Base-by-base conservation (phyloP, 1,139 yeast species). In the Taiozyma sp. region DNA sequence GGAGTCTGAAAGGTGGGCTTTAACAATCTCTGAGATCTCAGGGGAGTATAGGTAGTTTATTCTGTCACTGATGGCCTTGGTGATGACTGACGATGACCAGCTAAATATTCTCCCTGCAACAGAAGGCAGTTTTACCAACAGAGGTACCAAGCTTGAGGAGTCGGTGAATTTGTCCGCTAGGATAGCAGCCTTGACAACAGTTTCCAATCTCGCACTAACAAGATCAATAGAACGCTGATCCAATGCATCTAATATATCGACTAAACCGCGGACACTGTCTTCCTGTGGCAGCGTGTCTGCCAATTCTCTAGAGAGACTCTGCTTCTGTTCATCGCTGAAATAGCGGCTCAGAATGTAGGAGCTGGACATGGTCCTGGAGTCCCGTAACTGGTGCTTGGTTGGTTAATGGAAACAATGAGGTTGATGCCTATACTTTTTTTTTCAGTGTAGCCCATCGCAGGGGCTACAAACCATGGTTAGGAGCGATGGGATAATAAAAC, bases 211-310 rank as follows among this genome's bases (percentile, higher is more conserved):
- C 11, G 42, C 48, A 19, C 53, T 50, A 14, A 57, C 46, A 6
- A 22, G 29, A 4, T 37, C 35, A 14, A 45, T 13, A 4, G 50
- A 44, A 2, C 44, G 48, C 7, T 40, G 34, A 16, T 49, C 52
- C 13, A 57, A 40, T 2, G 46, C 43, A 3, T 48, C 52, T 6
- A 59, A 40, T 11, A 59, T 40, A 22, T 50, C 54, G 11, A 49
- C 24, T 8, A 61, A 44, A 1, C 56, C 53, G 10, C 22, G 14
- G 8, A 50, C 49, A 29, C 46, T 52, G 2, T 48, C 52, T 9
- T 44, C 39, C 26, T 47, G 37, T 5, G 42, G 43, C 21, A 58
- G 47, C 10, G 45, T 43, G 3, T 43, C n/a, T 1, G 54, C 26
- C 14, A 58, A 43, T 14, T 56, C 54, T 3, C 30, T 11, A 1